Evolutionary conservation across 2,329 filamentous ascomycete genomes (phyloP).

Genomic region (Chaetomiaceae sp.): DNA sequence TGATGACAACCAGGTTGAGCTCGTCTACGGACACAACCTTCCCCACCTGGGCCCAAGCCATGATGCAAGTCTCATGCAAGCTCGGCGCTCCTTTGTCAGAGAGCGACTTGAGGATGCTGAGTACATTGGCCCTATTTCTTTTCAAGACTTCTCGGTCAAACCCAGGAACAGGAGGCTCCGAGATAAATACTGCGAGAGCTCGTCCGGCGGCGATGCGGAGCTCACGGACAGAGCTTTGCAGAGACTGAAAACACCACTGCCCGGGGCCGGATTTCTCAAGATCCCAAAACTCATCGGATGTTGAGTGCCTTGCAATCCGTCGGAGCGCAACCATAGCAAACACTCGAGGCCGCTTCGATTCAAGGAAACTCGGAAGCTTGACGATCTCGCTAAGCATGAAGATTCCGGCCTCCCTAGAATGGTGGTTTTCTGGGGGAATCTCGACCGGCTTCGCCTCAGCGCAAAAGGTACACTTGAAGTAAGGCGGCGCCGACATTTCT

Average conservation of each 20-base stretch:
- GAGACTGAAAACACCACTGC: slow-evolving; percentile 74
- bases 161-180: slow-evolving; percentile 35
- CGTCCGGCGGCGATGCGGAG: slow-evolving; percentile 75
- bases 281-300: slow-evolving; percentile 55
- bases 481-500: neutral
- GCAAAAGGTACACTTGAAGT: slow-evolving; percentile 22
- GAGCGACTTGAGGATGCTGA: slow-evolving; percentile 67
- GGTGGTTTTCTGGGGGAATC: neutral
- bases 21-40: slow-evolving; percentile 73
- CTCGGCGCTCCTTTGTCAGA: slow-evolving; percentile 63
- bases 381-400: slow-evolving; percentile 44
- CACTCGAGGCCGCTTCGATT: slow-evolving; percentile 59
- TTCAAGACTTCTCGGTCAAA: slow-evolving; percentile 41
- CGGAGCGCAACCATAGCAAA: slow-evolving; percentile 67
- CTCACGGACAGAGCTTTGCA: slow-evolving; percentile 81
- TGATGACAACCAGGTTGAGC: slow-evolving; percentile 77
- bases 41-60: slow-evolving; percentile 82
- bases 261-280: slow-evolving; percentile 64
- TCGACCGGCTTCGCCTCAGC: slow-evolving; percentile 5
- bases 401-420: slow-evolving; percentile 9
- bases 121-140: slow-evolving; percentile 63
- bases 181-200: slow-evolving; percentile 50
- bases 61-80: slow-evolving; percentile 76
- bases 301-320: slow-evolving; percentile 63
- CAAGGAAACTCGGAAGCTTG: slow-evolving; percentile 41